Evolutionary conservation across 2,329 filamentous ascomycete genomes (phyloP).

Genomic region (Drechslerella dactyloides): DNA sequence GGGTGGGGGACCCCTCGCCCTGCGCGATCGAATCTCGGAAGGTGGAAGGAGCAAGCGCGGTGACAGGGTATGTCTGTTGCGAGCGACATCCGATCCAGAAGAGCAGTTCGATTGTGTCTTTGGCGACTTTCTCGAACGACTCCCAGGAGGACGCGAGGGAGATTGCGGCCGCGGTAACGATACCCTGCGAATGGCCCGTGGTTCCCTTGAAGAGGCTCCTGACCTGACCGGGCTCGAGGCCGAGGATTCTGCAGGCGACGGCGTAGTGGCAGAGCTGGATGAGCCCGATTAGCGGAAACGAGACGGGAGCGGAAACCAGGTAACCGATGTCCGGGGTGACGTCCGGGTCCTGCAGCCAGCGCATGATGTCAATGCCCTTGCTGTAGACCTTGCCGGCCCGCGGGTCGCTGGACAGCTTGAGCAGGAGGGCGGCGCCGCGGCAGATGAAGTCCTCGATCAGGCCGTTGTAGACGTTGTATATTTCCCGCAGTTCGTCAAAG

Average conservation of each 20-base stretch:
- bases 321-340: conserved; percentile 93
- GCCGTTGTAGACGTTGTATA: conserved; percentile 87
- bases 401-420: conserved; percentile 79
- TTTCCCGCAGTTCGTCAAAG: conserved; percentile 92
- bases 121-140: conserved; percentile 79
- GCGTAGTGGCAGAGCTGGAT: conserved; percentile 96
- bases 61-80: conserved; percentile 95
- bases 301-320: conserved; percentile 90
- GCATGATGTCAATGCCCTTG: conserved; percentile 93
- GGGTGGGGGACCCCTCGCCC: conserved; percentile 92
- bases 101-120: conserved; percentile 83
- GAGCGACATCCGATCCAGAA: conserved; percentile 99
- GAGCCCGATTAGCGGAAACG: conserved; percentile 91
- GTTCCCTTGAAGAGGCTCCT: conserved; percentile 83
- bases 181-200: conserved; percentile 95
- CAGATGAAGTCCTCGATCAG: conserved; percentile 86
- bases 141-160: conserved; percentile 93
- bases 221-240: conserved; percentile 85
- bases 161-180: conserved; percentile 90
- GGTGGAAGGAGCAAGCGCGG: conserved; percentile 86
- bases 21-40: conserved; percentile 92
- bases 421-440: conserved; percentile 83
- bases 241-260: conserved; percentile 89
- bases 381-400: conserved; percentile 93
- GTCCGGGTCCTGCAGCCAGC: conserved; percentile 88